These are phyloP conservation scores for Stylonectria norvegica DNA, from an alignment of 2,329 filamentous ascomycete species.

Conservation along the genomic window DNA sequence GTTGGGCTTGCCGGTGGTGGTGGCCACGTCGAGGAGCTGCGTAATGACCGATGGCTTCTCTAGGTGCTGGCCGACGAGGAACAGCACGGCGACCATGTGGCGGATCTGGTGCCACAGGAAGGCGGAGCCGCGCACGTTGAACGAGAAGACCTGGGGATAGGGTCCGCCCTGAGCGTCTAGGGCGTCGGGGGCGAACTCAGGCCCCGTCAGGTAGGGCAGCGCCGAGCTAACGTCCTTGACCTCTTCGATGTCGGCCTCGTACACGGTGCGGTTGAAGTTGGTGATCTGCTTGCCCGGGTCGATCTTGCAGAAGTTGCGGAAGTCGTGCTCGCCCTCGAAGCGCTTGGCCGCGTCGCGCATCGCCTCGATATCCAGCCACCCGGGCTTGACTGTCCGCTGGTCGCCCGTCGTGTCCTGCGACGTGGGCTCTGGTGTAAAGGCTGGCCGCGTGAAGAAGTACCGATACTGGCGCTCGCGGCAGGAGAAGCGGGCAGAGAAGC, in stretches of 20 bases:
- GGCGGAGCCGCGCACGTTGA: constrained; percentile 83
- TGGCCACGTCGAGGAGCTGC: constrained; percentile 68
- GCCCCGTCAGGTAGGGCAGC: constrained; percentile 51
- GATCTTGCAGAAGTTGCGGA: constrained; percentile 94
- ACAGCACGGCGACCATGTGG: constrained; percentile 89
- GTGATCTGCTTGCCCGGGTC: constrained; percentile 86
- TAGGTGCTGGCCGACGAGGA: constrained; percentile 84
- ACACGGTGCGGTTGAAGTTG: constrained; percentile 77
- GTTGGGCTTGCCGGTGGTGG: constrained; percentile 71
- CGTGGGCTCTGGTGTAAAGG: constrained; percentile 62
- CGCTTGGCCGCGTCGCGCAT: constrained; percentile 80
- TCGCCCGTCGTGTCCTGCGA: constrained; percentile 17
- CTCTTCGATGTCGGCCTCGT: constrained; percentile 73
- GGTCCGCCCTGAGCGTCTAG: constrained; percentile 6
- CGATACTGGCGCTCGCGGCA: constrained; percentile 89
- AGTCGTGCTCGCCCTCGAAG: constrained; percentile 84
- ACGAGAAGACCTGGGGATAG: constrained; percentile 73
- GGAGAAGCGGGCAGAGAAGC: constrained; percentile 88
- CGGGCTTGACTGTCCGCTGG: constrained; percentile 49
- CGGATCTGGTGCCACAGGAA: constrained; percentile 99
- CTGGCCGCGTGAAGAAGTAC: constrained; percentile 97
- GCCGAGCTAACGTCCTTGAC: constrained; percentile 54
- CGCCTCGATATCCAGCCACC: constrained; percentile 81
- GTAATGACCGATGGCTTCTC: constrained; percentile 72
- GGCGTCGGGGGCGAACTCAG: constrained; percentile 33